A percentile compares a stretch with the other conserved stretches of the same genome.
Conservation (phyloP, 495 filamentous ascomycete genomes). For the Lophium mytilinum region DNA sequence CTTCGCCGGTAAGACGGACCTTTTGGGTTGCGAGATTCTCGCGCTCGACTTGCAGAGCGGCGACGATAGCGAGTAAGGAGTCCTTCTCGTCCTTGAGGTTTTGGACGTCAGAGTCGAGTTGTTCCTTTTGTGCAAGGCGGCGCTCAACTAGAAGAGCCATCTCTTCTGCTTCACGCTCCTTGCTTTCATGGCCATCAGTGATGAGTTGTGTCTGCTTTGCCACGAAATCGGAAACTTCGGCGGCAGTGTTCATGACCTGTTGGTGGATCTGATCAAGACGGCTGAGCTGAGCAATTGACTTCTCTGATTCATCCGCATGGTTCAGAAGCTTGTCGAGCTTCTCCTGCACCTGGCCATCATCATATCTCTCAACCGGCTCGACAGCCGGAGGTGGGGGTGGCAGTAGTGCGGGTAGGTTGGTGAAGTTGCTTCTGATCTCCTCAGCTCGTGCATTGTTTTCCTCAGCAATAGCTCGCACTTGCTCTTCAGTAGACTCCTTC, state of each 20-base stretch:
- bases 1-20: conserved; percentile 66
- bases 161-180: conserved; percentile 74
- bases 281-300: conserved; percentile 54
- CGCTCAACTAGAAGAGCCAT: conserved; percentile 73
- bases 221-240: conserved; percentile 79
- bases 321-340: conserved; percentile 82
- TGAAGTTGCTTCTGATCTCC: conserved; percentile 48
- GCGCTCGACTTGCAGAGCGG: conserved; percentile 34
- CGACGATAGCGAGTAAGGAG: conserved; percentile 24
- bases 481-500: conserved; percentile 28
- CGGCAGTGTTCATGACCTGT: conserved; percentile 79
- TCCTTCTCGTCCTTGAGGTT: conserved; percentile 56
- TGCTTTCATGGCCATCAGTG: conserved; percentile 68
- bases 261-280: conserved; percentile 84
- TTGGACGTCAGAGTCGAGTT: conserved; percentile 63
- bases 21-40: conserved; percentile 64
- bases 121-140: conserved; percentile 65
- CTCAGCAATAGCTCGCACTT: conserved; percentile 22
- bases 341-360: conserved; percentile 53
- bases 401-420: conserved; percentile 40
- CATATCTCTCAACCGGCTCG: conserved; percentile 45
- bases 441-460: conserved; percentile 33
- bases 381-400: conserved; percentile 37
- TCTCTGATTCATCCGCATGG: conserved; percentile 42
- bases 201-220: conserved; percentile 69